phyloP scores from a whole-genome alignment of 2,329 filamentous ascomycete genomes.

The Aspergillus bombycis region DNA sequence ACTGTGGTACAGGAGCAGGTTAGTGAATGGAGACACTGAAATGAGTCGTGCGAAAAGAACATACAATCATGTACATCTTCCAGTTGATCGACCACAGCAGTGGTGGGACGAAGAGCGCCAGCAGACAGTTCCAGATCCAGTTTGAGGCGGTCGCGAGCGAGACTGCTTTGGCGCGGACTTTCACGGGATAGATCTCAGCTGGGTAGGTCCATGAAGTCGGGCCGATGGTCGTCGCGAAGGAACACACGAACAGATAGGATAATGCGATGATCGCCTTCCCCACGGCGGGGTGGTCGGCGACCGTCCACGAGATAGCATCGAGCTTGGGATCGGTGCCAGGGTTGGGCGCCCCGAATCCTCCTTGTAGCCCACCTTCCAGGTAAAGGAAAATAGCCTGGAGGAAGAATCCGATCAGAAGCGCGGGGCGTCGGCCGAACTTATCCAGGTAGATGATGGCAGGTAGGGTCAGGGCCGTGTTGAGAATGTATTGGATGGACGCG shows the following conservation, averaged over 20 bases:
- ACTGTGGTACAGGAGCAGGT: conserved; percentile 3
- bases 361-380: conserved; percentile 43
- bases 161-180: conserved; percentile 25
- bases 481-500: conserved; percentile 71
- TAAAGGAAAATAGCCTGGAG: conserved; percentile 57
- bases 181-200: conserved; percentile 23
- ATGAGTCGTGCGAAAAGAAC: background rate
- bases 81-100: conserved; percentile 25
- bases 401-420: conserved; percentile 64
- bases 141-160: conserved; percentile 23
- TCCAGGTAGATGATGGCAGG: conserved; percentile 75
- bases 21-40: background rate
- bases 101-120: conserved; percentile 23
- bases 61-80: conserved; percentile 28
- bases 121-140: conserved; percentile 24
- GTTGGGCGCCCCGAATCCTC: conserved; percentile 20
- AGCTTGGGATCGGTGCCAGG: conserved; percentile 10
- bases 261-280: conserved; percentile 31
- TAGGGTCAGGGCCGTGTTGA: conserved; percentile 77
- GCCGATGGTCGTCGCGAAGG: conserved; percentile 30
- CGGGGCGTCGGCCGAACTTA: conserved; percentile 69
- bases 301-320: conserved; percentile 23
- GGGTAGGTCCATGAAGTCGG: conserved; percentile 26
- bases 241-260: conserved; percentile 31
- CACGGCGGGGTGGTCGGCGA: conserved; percentile 21